These are phyloP conservation scores for Coffea humblotiana DNA, from an alignment of 305 asterid genomes.

Conservation along the genomic window DNA sequence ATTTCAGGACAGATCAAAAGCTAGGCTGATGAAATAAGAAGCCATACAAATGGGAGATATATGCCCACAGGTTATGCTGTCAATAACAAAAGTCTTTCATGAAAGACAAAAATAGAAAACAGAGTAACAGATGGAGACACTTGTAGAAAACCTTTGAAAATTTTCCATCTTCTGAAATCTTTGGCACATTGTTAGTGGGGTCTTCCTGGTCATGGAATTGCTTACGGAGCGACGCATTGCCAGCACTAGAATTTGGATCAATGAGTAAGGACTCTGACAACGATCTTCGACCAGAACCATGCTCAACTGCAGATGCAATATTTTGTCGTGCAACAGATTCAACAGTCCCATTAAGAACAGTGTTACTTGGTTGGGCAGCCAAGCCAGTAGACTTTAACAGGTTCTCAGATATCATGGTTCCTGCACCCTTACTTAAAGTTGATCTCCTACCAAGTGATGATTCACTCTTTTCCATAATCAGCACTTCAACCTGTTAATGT, in stretches of 20 bases:
- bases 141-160: conserved; percentile 53
- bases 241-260: conserved; percentile 62
- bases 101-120: conserved; percentile 6
- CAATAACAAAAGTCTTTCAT: background rate
- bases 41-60: background rate
- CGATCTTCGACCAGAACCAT: conserved; percentile 97
- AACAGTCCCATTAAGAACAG: conserved; percentile 46
- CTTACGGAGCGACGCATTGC: conserved; percentile 83
- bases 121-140: conserved; percentile 2
- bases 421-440: conserved; percentile 80
- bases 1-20: background rate
- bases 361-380: conserved; percentile 53
- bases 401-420: conserved; percentile 64
- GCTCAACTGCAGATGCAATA: conserved; percentile 77
- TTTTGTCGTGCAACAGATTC: conserved; percentile 67
- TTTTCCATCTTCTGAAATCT: conserved; percentile 54
- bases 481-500: conserved; percentile 75
- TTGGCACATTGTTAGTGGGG: conserved; percentile 37
- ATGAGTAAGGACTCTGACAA: conserved; percentile 79
- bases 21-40: background rate
- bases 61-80: background rate
- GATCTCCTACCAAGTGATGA: conserved; percentile 67
- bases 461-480: conserved; percentile 75
- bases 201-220: conserved; percentile 77
- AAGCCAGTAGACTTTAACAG: conserved; percentile 36